Conservation (phyloP, 2,329 filamentous ascomycete genomes). For the Xylaria sp. region DNA sequence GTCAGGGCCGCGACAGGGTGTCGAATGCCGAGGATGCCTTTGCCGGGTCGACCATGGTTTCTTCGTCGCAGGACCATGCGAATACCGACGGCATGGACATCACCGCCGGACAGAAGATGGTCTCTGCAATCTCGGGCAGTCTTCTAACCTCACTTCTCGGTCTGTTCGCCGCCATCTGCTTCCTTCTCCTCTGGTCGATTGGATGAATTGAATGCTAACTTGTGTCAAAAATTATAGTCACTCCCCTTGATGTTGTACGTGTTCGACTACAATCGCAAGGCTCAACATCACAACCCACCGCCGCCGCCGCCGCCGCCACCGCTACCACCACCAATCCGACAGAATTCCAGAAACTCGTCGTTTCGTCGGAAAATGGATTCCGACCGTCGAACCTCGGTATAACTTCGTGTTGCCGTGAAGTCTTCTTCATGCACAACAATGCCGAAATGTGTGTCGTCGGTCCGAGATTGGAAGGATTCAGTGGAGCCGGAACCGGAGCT, state of each 20-base stretch:
- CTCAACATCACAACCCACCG: constrained; percentile 53
- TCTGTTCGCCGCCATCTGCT: constrained; percentile 58
- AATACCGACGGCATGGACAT: constrained; percentile 70
- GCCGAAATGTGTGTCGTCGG: constrained; percentile 83
- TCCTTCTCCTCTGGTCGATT: neutral
- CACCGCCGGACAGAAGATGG: constrained; percentile 89
- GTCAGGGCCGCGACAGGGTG: constrained; percentile 55
- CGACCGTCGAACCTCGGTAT: constrained; percentile 86
- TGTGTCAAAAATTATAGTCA: constrained; percentile 68
- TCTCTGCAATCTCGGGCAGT: constrained; percentile 91
- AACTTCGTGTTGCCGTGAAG: constrained; percentile 93
- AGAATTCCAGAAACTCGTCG: constrained; percentile 66
- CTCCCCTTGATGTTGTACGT: constrained; percentile 94
- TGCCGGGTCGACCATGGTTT: constrained; percentile 49
- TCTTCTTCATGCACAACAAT: constrained; percentile 94
- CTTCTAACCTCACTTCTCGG: constrained; percentile 88
- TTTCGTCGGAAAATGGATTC: constrained; percentile 72
- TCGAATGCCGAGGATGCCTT: constrained; percentile 50
- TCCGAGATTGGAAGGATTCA: constrained; percentile 62
- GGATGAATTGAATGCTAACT: constrained; percentile 34
- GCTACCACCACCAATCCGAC: constrained; percentile 45
- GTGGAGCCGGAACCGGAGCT: constrained; percentile 61
- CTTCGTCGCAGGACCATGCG: constrained; percentile 50
- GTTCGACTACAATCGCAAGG: constrained; percentile 90
- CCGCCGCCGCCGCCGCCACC: constrained; percentile 4